A percentile compares a stretch with the other conserved stretches of the same genome.
Conservation (phyloP, 345 rosid species). For the Cardamine chenopodiifolia region DNA sequence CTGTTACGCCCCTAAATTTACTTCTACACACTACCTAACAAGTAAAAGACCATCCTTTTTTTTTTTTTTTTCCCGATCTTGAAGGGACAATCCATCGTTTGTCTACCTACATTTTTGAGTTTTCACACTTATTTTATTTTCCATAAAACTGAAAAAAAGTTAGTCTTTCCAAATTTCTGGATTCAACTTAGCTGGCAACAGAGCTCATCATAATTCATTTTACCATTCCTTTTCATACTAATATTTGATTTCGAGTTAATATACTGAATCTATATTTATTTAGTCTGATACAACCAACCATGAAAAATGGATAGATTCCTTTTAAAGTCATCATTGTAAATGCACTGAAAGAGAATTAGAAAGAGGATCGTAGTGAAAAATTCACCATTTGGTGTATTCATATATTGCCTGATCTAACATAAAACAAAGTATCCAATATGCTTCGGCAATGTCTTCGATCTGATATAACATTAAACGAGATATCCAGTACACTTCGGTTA, state of each 20-base stretch:
- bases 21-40: conserved; percentile 13
- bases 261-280: neutral
- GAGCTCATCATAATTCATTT: neutral
- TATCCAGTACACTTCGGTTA: neutral
- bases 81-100: conserved; percentile 21
- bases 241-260: neutral
- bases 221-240: neutral
- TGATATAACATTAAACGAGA: too few relatives aligned
- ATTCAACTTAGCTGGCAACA: conserved; percentile 13
- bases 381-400: neutral
- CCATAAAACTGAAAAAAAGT: neutral
- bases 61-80: conserved; percentile 3
- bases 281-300: conserved; percentile 7
- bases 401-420: neutral
- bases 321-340: neutral
- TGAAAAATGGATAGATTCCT: neutral
- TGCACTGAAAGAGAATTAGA: neutral
- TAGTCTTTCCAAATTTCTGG: neutral
- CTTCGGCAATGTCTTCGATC: neutral
- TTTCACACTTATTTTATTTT: neutral
- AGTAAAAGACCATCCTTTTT: neutral
- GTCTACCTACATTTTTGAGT: conserved; percentile 1
- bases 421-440: too few relatives aligned
- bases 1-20: conserved; percentile 32
- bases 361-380: neutral